These are phyloP conservation scores for Salix udensis DNA, from an alignment of 345 rosid genomes.

Conservation along the genomic window DNA sequence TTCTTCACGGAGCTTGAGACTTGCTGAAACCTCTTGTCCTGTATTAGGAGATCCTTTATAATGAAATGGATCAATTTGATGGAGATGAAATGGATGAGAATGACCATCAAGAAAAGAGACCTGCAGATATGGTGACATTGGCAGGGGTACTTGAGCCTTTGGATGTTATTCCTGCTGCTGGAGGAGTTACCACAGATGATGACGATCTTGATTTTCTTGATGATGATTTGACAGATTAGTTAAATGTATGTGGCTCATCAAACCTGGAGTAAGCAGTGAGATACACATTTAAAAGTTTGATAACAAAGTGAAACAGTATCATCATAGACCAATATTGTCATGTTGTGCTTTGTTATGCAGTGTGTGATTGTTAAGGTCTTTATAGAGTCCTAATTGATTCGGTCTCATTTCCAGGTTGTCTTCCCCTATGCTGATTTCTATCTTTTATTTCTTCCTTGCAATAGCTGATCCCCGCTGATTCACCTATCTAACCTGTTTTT, in stretches of 20 bases:
- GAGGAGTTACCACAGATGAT: conserved; percentile 47
- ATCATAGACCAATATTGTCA: conserved; percentile 9
- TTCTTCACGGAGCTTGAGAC: conserved; percentile 1
- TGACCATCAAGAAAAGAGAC: conserved; percentile 38
- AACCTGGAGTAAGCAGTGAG: conserved; percentile 31
- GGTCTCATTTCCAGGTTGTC: conserved; percentile 5
- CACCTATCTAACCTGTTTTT: neutral
- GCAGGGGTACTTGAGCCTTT: conserved; percentile 37
- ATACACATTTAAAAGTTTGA: conserved; percentile 13
- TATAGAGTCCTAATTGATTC: conserved; percentile 4
- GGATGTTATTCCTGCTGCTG: conserved; percentile 38
- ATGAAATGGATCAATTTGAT: conserved; percentile 41
- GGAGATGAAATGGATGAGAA: conserved; percentile 47
- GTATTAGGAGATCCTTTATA: conserved; percentile 46
- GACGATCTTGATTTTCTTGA: conserved; percentile 55
- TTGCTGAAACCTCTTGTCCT: conserved; percentile 12
- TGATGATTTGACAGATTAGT: conserved; percentile 46
- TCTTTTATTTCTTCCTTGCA: neutral
- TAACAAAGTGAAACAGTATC: neutral
- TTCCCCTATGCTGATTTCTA: conserved; percentile 3
- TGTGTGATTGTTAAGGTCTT: conserved; percentile 3
- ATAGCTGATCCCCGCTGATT: neutral
- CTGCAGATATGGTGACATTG: conserved; percentile 35
- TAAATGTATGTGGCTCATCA: conserved; percentile 8
- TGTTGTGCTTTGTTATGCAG: conserved; percentile 20